These are phyloP conservation scores for Xylariaceae sp. DNA, from an alignment of 2,329 filamentous ascomycete species.

Conservation along the genomic window DNA sequence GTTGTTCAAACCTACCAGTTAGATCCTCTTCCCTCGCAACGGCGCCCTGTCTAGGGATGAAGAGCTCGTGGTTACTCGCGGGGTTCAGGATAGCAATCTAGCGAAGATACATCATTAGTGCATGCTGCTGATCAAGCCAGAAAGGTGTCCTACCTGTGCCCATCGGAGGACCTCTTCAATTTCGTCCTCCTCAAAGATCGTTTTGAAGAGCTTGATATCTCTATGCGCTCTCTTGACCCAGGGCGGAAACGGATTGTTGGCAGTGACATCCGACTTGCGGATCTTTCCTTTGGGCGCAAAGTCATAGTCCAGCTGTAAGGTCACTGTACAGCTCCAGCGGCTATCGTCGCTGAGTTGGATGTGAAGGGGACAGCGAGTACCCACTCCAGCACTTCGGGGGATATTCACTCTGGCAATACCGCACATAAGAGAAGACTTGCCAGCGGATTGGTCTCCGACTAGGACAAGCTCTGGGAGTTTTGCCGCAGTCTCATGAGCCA, in stretches of 20 bases:
- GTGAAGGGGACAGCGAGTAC: constrained; percentile 76
- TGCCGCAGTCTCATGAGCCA: constrained; percentile 61
- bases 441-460: constrained; percentile 79
- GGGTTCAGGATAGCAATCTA: constrained; percentile 75
- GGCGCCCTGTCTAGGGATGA: constrained; percentile 48
- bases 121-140: too few species aligned
- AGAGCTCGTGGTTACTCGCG: constrained; percentile 46
- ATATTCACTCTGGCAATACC: constrained; percentile 56
- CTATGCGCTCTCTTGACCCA: constrained; percentile 53
- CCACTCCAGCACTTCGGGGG: constrained; percentile 48
- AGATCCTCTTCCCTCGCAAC: constrained; percentile 36
- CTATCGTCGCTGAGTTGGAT: constrained; percentile 63
- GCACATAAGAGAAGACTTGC: constrained; percentile 62
- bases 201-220: constrained; percentile 57
- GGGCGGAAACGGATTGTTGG: constrained; percentile 55
- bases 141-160: too few species aligned
- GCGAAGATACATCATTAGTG: too few species aligned
- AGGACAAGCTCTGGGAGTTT: constrained; percentile 72
- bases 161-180: constrained; percentile 67
- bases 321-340: constrained; percentile 66
- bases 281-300: constrained; percentile 45
- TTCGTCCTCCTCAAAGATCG: constrained; percentile 54
- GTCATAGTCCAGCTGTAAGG: constrained; percentile 60
- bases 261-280: constrained; percentile 44
- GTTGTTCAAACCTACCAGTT: constrained; percentile 22